phyloP scores from a whole-genome alignment of 345 rosid genomes.

The Brassica cretica region DNA sequence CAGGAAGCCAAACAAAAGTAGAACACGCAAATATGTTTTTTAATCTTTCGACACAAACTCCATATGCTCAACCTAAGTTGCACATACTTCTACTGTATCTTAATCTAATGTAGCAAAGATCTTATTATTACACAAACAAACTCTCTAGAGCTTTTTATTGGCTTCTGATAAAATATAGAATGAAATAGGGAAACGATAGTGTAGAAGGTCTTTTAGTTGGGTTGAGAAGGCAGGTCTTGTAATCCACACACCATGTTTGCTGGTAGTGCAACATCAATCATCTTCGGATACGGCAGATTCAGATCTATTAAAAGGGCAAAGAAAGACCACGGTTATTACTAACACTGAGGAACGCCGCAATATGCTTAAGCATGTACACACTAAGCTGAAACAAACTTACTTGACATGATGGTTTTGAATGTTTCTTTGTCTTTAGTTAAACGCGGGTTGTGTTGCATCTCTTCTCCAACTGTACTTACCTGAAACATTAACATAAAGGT shows the following conservation, averaged over 20 bases:
- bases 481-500: slow-evolving; percentile 37
- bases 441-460: slow-evolving; percentile 73
- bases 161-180: neutral
- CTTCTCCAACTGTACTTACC: slow-evolving; percentile 96
- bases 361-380: too few species aligned
- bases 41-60: neutral
- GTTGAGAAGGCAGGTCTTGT: slow-evolving; percentile 53
- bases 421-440: slow-evolving; percentile 83
- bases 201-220: neutral
- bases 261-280: slow-evolving; percentile 83
- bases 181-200: neutral
- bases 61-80: slow-evolving; percentile 4
- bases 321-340: neutral
- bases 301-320: slow-evolving; percentile 50
- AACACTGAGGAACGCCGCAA: neutral
- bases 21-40: slow-evolving; percentile 19
- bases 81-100: neutral
- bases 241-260: slow-evolving; percentile 85
- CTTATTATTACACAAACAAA: slow-evolving; percentile 6
- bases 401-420: slow-evolving; percentile 76
- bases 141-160: neutral
- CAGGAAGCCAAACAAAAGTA: slow-evolving; percentile 24
- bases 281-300: slow-evolving; percentile 80
- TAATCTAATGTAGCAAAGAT: neutral
- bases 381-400: slow-evolving; percentile 45